Base-by-base conservation (phyloP, 2,329 filamentous ascomycete species). In the Microcyclospora pomicola region DNA sequence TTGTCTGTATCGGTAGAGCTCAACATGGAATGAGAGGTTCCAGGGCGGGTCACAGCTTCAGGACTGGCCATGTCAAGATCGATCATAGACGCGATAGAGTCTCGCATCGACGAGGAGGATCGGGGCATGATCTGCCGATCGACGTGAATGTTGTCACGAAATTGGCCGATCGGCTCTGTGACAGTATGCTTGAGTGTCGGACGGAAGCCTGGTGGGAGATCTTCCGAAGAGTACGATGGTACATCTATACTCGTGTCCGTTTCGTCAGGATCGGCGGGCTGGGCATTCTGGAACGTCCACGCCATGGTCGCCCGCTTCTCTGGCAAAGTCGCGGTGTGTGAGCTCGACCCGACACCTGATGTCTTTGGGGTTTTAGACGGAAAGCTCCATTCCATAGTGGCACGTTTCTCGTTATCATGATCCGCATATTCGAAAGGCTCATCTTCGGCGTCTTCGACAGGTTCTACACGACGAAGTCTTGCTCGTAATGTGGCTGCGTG, bases 381-480 rank as follows among this genome's bases (percentile, higher is more conserved):
- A 42, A 73, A 73, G n/a, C 64, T 71, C 71, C 71, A 75, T 24
- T 72, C 68, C 55, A 66, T 66, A 0, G 65, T 68, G 5, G 55
- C 59, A 30, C 64, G 60, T 49, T 61, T 51, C 10, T 31, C 51
- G 53, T 43, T 36, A 31, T 49, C 47, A 7, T 61, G 62, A 29
- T 57, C 60, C 15, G 38, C 39, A 34, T 52, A 54, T 9, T 56
- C 44, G 32, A 58, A 59, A n/a, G 54, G 50, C 14, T 58, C 52
- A 11, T 65, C 59, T 31, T 62, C 59, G 19, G 63, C 56, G 15
- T 65, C 59, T 43, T 63, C 54, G 33, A 61, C 59, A 12, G 59
- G 53, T 33, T 64, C 52, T 34, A 69, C 67, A n/a, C 38, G 36
- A 6, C 36, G 28, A 14, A 31, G 32, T 68, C 68, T 72, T 12